A percentile compares a stretch with the other conserved stretches of the same genome.
Conservation (phyloP, 208 protist genomes). For the Wallacemonas sp. region DNA sequence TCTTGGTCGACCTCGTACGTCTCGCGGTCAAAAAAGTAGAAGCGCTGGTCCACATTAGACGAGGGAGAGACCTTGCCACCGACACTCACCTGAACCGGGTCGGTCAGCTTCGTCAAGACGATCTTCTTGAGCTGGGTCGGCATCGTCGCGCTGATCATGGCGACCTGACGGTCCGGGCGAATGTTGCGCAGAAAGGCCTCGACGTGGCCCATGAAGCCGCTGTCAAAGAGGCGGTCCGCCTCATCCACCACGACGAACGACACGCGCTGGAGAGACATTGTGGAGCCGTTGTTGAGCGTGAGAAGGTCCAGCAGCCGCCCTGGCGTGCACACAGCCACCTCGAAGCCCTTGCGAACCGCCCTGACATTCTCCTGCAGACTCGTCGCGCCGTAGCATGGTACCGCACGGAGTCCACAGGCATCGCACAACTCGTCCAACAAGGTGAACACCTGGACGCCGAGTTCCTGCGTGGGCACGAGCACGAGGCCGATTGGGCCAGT, state of each 20-base stretch:
- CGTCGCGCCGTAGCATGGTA: constrained; percentile 78
- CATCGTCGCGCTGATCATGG: constrained; percentile 94
- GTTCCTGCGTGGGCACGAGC: constrained; percentile 94
- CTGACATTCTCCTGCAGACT: constrained; percentile 80
- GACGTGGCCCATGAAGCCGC: constrained; percentile 94
- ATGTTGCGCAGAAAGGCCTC: constrained; percentile 89
- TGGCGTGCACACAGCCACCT: constrained; percentile 85
- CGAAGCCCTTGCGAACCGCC: constrained; percentile 57
- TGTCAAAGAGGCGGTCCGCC: constrained; percentile 94
- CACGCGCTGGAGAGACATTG: constrained; percentile 57
- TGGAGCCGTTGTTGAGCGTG: constrained; percentile 74
- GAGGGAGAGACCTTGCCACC: constrained; percentile 81
- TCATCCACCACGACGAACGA: constrained; percentile 94
- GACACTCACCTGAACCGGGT: constrained; percentile 89
- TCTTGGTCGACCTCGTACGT: constrained; percentile 67
- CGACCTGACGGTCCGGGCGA: constrained; percentile 84
- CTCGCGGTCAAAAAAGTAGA: constrained; percentile 90
- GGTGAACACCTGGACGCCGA: constrained; percentile 87
- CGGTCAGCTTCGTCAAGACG: constrained; percentile 62
- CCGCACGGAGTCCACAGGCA: constrained; percentile 46
- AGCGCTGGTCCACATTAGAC: constrained; percentile 90
- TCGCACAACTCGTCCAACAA: constrained; percentile 75
- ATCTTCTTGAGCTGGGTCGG: constrained; percentile 82
- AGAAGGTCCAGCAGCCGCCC: constrained; percentile 89
- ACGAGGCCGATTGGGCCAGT: constrained; percentile 92